Evolutionary conservation across 164 flowering plant genomes (phyloP), one percentile per base, ranked within the genome.

Genomic region (Brasenia schreberi): DNA sequence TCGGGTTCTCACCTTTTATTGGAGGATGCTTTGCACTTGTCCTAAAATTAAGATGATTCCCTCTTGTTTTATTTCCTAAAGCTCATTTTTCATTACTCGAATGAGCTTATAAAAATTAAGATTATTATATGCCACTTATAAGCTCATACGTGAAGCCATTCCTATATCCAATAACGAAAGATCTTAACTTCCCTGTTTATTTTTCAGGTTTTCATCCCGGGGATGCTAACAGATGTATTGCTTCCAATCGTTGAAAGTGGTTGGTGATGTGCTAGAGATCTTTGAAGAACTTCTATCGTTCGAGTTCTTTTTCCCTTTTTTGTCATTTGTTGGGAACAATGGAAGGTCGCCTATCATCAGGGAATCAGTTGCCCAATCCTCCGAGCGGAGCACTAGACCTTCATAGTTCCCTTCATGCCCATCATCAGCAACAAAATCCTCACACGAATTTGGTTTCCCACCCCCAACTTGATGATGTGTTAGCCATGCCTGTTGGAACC

Each of bases 401-500:
- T 18, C 63, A 61, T 12, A 18, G 63, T 23, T 61, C 63, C 18
- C 80, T 68, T 10, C 77, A 72, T 7, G 68, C 74, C 42, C 71
- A 71, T 14, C 56, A 49, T 49, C 16, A 49, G 56, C 56, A 9
- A 61, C 23, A 23, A 16, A 61, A 18, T 66, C 67, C 72, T 67
- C 78, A 75, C 3, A 87, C 81, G 64, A 75, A 79, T 1, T 67
- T 76, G 5, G 63, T 77, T 62, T 68, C 52, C 18, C 82, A 78
- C 68, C 82, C 82, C 19, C 76, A 82, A 1, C 70, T 81, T 59
- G 84, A 80, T 18, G 92, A 84, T 59, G 81, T 77, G 66, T 84
- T 82, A 19, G 85, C 88, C 0, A 81, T 83, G 7, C 75, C 81
- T 2, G 80, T 79, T 65, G 87, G 84, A 27, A 78, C 68, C 59